Percentiles rank a stretch among this genome's conserved stretches.
phyloP scores from a whole-genome alignment of 176 grass and related monocot genomes.

The Lolium rigidum region DNA sequence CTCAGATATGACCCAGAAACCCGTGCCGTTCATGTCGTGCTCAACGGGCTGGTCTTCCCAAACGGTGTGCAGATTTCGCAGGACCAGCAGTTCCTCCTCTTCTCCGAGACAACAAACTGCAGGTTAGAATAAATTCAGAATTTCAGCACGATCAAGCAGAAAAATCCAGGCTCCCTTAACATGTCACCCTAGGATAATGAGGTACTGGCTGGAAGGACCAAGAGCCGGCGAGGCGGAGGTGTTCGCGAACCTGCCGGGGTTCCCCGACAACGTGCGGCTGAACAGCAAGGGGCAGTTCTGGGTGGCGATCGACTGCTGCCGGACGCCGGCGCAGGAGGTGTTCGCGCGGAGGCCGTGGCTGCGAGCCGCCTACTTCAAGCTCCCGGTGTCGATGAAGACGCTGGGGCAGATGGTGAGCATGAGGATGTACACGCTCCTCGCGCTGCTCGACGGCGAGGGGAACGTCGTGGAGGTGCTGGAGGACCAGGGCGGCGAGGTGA shows the following conservation, averaged over 20 bases:
- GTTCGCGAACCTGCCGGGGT: slow-evolving; percentile 79
- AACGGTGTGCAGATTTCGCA: slow-evolving; percentile 91
- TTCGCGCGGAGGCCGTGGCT: slow-evolving; percentile 84
- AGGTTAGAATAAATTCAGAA: slow-evolving; percentile 39
- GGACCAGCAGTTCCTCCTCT: slow-evolving; percentile 79
- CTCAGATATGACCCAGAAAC: slow-evolving; percentile 76
- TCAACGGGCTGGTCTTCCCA: slow-evolving; percentile 75
- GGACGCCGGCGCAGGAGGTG: slow-evolving; percentile 65
- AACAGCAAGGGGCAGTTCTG: slow-evolving; percentile 75
- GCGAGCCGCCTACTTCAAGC: slow-evolving; percentile 67
- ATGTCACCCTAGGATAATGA: slow-evolving; percentile 67
- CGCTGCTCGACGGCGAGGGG: slow-evolving; percentile 71
- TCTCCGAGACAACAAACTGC: slow-evolving; percentile 92
- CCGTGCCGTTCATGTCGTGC: slow-evolving; percentile 50
- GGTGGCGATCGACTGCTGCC: slow-evolving; percentile 93
- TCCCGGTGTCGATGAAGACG: slow-evolving; percentile 68
- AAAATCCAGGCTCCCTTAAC: background rate
- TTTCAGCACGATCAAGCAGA: background rate
- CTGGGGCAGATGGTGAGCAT: slow-evolving; percentile 58
- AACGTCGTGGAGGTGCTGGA: slow-evolving; percentile 76
- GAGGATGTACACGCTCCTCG: slow-evolving; percentile 80
- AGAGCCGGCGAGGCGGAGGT: slow-evolving; percentile 63
- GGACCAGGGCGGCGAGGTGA: slow-evolving; percentile 75
- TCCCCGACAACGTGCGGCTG: slow-evolving; percentile 83
- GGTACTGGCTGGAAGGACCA: slow-evolving; percentile 76